Evolutionary conservation across 2,329 filamentous ascomycete species (phyloP), one percentile per base, ranked within the genome.

Genomic region (Onygenales sp.): DNA sequence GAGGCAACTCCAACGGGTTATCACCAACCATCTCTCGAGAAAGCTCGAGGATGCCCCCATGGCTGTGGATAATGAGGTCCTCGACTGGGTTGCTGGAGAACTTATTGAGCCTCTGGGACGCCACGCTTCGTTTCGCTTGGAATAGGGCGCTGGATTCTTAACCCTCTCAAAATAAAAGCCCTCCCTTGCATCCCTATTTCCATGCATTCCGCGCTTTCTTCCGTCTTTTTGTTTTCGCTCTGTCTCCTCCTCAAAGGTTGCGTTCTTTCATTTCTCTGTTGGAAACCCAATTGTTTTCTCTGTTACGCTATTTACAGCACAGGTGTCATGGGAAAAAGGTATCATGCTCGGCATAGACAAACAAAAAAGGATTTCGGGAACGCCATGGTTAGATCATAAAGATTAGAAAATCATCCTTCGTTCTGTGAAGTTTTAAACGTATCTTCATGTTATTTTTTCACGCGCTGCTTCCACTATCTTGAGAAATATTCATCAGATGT

Each of bases 81-180:
- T 72, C 37, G 65, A 66, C 52, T 72, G 72, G 55, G 69, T 72
- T 47, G 68, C 70, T 10, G 67, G 68, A 11, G 67, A 57, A 36
- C 46, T 59, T 21, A 51, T 59, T 39, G 56, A 57, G 43, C 56
- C 57, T 2, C 47, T 59, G 32, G 54, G 53, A 33, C 56, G 52
- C 6, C 45, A 42, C 11, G 54, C 54, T 14, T 53, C 32, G 27
- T 42, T 51, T 42, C 36, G 21, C 17, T 39, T 17, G 34, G 14
- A 11, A 31, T 49, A 49, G 21, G 14, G 34, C 31, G 13, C 34
- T 33, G 32, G 37, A 33, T 43, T 32, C 21, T 3, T 8, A 27
- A 27, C 21, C 21, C 1, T 27, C 21, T 4, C 21, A 27, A 27
- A 27, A n/a, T 32, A 10, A 34, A 43, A 9, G 21, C 21, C 6